Percentiles rank a stretch among this genome's conserved stretches.
phyloP scores from a whole-genome alignment of 768 basidiomycete species.

The Lactifluus echinatus region DNA sequence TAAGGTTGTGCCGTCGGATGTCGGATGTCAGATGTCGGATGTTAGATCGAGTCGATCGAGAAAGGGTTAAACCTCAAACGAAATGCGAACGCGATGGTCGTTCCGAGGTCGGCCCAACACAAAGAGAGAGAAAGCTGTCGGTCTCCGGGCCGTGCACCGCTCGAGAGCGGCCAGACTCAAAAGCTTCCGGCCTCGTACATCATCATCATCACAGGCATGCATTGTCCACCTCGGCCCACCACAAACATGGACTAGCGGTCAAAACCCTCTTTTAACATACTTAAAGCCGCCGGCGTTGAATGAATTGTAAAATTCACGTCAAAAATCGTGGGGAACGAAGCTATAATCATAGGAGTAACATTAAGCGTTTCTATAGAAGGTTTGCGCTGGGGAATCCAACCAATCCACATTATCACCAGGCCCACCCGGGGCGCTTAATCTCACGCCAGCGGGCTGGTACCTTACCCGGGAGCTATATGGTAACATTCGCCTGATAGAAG shows the following conservation, averaged over 20 bases:
- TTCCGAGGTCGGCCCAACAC: no score
- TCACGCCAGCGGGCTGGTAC: background rate
- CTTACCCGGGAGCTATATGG: background rate
- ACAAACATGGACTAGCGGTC: background rate
- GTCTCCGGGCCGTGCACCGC: no score
- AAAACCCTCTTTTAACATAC: background rate
- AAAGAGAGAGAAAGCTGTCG: no score
- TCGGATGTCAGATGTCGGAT: no score
- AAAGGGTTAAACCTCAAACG: no score
- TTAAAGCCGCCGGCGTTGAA: background rate
- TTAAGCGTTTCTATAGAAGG: background rate
- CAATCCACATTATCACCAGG: background rate
- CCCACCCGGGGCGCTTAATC: background rate
- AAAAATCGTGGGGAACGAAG: background rate
- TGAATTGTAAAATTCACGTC: background rate
- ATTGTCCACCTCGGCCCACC: background rate
- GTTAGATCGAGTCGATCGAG: no score
- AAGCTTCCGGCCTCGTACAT: background rate
- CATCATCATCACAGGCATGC: background rate
- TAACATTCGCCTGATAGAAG: background rate
- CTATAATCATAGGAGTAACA: slow-evolving; percentile 4
- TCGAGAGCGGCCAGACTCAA: background rate
- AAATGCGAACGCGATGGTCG: no score
- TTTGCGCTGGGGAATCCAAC: background rate
- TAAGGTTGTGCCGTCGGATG: no score